Conservation (phyloP, 2,329 filamentous ascomycete species). For the Onygenales sp. region DNA sequence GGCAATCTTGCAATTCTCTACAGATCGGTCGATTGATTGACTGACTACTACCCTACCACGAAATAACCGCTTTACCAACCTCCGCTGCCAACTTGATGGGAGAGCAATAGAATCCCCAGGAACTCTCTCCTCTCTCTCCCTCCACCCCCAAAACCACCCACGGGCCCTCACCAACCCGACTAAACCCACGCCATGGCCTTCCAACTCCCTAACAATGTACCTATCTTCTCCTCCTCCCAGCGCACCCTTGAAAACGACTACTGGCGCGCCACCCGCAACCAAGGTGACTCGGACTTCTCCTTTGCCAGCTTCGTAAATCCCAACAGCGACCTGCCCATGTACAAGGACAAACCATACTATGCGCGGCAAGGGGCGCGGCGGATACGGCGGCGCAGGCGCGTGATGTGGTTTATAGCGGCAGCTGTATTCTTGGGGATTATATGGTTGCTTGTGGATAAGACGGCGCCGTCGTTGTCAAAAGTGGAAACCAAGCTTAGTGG, state of each 20-base stretch:
- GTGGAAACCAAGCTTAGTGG: constrained; percentile 8
- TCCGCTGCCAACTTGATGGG: too few species aligned
- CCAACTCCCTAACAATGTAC: constrained; percentile 58
- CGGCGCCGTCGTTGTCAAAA: constrained; percentile 1
- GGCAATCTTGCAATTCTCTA: too few species aligned
- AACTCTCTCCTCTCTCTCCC: background rate
- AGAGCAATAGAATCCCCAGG: background rate
- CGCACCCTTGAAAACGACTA: constrained; percentile 56
- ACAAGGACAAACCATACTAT: constrained; percentile 94
- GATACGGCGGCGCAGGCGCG: constrained; percentile 47
- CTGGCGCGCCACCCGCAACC: constrained; percentile 44
- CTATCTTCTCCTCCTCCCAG: constrained; percentile 57
- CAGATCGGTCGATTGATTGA: too few species aligned
- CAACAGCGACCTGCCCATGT: constrained; percentile 70
- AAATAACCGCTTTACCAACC: background rate
- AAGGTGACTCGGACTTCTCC: constrained; percentile 28
- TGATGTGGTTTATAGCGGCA: constrained; percentile 45
- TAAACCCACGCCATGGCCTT: constrained; percentile 38
- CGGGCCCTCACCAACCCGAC: background rate
- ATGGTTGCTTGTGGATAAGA: constrained; percentile 49
- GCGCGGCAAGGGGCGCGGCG: constrained; percentile 38
- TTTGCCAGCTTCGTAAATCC: constrained; percentile 56
- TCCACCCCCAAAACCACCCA: too few species aligned
- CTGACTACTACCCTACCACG: too few species aligned
- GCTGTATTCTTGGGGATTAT: constrained; percentile 49